A percentile compares a stretch with the other conserved stretches of the same genome.
Evolutionary conservation across 2,329 filamentous ascomycete species (phyloP).

Genomic region (Davidsoniella eucalypti): DNA sequence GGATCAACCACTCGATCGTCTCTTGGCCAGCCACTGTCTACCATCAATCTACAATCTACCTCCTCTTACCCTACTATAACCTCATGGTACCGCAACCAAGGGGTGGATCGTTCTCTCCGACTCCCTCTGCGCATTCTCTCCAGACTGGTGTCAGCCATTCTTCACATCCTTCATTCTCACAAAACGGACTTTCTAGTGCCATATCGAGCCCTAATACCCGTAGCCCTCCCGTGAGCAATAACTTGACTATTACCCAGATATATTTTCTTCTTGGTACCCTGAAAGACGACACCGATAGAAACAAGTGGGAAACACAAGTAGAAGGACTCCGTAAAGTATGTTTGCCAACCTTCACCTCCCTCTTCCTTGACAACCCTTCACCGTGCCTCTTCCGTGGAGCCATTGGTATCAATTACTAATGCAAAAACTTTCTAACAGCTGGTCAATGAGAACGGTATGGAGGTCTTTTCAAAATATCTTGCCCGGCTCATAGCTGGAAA

Average conservation of each 20-base stretch:
- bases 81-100: conserved; percentile 43
- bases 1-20: neutral
- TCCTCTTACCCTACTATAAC: conserved; percentile 22
- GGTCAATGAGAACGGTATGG: conserved; percentile 97
- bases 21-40: conserved; percentile 8
- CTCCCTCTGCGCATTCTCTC: conserved; percentile 36
- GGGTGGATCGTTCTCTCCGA: conserved; percentile 49
- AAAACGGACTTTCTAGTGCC: conserved; percentile 40
- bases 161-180: conserved; percentile 33
- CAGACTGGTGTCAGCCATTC: conserved; percentile 40
- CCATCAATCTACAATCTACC: conserved; percentile 16
- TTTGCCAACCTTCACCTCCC: neutral
- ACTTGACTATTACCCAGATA: conserved; percentile 76
- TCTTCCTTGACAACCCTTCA: neutral
- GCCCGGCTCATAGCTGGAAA: conserved; percentile 82
- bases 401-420: neutral
- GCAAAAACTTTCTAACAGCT: conserved; percentile 36
- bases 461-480: conserved; percentile 93
- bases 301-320: conserved; percentile 83
- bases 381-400: neutral
- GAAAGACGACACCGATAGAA: conserved; percentile 79
- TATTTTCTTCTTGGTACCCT: conserved; percentile 87
- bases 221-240: conserved; percentile 52
- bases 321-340: conserved; percentile 83
- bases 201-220: conserved; percentile 44